phyloP scores from a whole-genome alignment of 495 filamentous ascomycete genomes.

The Lichenothelia convexa region DNA sequence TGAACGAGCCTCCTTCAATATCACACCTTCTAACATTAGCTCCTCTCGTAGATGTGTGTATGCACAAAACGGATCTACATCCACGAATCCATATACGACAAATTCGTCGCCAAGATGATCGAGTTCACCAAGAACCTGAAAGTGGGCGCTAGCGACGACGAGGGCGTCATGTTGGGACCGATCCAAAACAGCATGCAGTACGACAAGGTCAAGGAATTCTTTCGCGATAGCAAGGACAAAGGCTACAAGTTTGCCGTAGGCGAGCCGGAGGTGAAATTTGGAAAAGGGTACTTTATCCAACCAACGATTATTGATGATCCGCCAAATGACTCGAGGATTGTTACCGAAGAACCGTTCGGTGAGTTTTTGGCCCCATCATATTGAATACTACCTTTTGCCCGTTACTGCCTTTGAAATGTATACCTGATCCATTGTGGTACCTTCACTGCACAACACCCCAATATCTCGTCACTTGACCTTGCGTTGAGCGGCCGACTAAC shows the following conservation, averaged over 20 bases:
- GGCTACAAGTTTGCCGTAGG: constrained; percentile 11
- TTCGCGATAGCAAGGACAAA: constrained; percentile 10
- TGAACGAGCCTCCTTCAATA: background rate
- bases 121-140: constrained; percentile 29
- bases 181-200: constrained; percentile 37
- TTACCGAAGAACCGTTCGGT: constrained; percentile 17
- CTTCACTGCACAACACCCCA: background rate
- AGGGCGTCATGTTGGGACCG: constrained; percentile 32
- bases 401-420: too few relatives aligned
- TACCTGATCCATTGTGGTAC: background rate
- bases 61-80: constrained; percentile 43
- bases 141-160: constrained; percentile 27
- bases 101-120: constrained; percentile 33
- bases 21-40: background rate
- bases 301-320: constrained; percentile 19
- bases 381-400: too few relatives aligned
- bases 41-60: constrained; percentile 19
- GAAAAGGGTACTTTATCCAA: constrained; percentile 14
- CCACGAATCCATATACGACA: constrained; percentile 41
- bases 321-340: constrained; percentile 13
- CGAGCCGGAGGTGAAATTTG: constrained; percentile 1
- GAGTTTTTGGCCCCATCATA: too few relatives aligned
- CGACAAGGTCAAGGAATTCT: constrained; percentile 17
- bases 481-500: too few relatives aligned
- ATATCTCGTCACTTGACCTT: too few relatives aligned